Evolutionary conservation across 1,139 yeast species (phyloP), one percentile per base, ranked within the genome.

Genomic region (Protomyces gravidus): DNA sequence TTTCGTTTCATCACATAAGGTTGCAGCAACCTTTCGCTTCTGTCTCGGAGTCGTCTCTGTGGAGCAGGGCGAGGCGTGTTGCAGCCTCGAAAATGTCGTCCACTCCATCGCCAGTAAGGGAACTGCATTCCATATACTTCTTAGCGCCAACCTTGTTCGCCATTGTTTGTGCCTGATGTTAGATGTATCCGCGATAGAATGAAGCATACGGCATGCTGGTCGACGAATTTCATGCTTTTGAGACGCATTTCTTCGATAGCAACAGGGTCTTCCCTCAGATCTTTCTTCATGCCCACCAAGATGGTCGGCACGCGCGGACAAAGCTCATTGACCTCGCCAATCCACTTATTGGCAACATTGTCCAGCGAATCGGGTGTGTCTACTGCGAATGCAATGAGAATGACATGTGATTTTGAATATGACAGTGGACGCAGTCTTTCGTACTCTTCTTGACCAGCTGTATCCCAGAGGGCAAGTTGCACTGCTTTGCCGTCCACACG

Each of bases 401-500:
- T 80, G 65, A 83, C 83, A 67, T 83, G 85, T 5, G 89, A 83
- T 68, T 82, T 84, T 2, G 86, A 80, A 69, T 85, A 85, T 3
- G 84, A 81, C 62, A 83, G 76, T 2, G 88, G 85, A 63, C 89
- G 76, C 65, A 84, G 75, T 46, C 88, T 76, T 70, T 74, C 76
- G 64, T 73, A 74, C 63, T 74, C 97, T 75, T 89, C 97, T 73
- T 89, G 97, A 3, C 97, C 97, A 1, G 97, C 97, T 3, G 97
- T 90, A 71, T 90, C 97, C 97, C 97, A 90, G 40, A 90, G 74
- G 1, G 96, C 94, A 63, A 90, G 73, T 65, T 89, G 88, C 2
- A 90, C 95, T 11, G 92, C 84, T 67, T 89, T 89, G 13, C 96
- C 96, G 69, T 89, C 96, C 30, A 89, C 94, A 60, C 96, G 77